Evolutionary conservation across 345 rosid genomes (phyloP), one percentile per base, ranked within the genome.

Genomic region (Triadica sebifera): DNA sequence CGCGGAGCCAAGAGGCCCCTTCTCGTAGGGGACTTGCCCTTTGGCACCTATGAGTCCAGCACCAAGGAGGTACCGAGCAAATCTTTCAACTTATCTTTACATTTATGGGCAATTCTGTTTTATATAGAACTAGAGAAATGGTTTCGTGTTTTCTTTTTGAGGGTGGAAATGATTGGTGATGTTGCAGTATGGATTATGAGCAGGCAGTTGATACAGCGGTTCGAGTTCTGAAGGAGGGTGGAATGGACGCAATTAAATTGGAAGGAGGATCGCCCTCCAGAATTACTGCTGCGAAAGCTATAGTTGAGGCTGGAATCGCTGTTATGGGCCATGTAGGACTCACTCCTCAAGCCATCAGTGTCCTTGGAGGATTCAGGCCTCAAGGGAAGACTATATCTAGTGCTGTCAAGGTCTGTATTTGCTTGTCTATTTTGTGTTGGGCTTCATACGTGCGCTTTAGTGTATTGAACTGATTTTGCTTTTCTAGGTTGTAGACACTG

Each of bases 251-350:
- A 0, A 88, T 95, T 74, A 95, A 93, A 75, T 78, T 95, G 64
- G 99, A 95, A 87, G 98, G 97, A 77, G 99, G 96, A 11, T 82
- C 96, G 0, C 77, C 88, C 34, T 87, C 98, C 0, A 87, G 99
- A 77, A 89, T 93, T 74, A 84, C 89, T 7, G 91, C 98, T 4
- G 96, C 98, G 0, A 95, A 83, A 79, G 87, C 90, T 6, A 93
- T 95, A 65, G 98, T 91, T 5, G 99, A 93, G 82, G 93, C 97
- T 29, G 97, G 99, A 69, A 93, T 90, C 69, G 97, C 98, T 0
- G 99, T 95, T 75, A 91, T 93, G 84, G 98, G 99, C 19, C 99
- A 91, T 84, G 98, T 93, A 19, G 97, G 99, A 1, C 88, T 91
- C 69, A 95, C 99, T 47, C 98, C 99, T 69, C 98, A 95, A 78